A percentile compares a stretch with the other conserved stretches of the same genome.
These are phyloP conservation scores for Pluteus cervinus DNA, from an alignment of 768 basidiomycete genomes.

Conservation along the genomic window DNA sequence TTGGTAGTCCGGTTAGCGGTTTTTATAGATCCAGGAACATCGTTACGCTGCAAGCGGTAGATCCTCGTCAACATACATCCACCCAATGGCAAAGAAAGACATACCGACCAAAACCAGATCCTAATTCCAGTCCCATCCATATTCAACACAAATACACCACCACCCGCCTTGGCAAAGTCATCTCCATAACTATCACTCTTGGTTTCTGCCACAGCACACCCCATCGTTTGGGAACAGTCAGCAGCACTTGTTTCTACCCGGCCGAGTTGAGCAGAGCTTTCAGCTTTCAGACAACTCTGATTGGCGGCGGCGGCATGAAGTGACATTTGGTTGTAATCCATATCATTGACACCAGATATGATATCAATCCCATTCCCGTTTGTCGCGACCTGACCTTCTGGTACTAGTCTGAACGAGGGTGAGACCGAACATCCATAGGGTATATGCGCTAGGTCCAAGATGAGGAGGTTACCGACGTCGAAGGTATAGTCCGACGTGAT, in stretches of 20 bases:
- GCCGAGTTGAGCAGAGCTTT: slow-evolving; percentile 25
- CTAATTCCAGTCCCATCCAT: too few species aligned
- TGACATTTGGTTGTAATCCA: slow-evolving; percentile 47
- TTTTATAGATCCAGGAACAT: too few species aligned
- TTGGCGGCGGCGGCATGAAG: slow-evolving; percentile 42
- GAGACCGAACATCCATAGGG: slow-evolving; percentile 54
- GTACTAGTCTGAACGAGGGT: neutral
- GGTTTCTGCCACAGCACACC: slow-evolving; percentile 39
- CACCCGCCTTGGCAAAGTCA: slow-evolving; percentile 43
- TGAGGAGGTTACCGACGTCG: slow-evolving; percentile 33
- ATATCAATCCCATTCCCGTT: slow-evolving; percentile 1
- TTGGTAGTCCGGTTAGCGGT: too few species aligned
- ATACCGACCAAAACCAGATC: slow-evolving; percentile 59
- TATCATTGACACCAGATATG: slow-evolving; percentile 51
- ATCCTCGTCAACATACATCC: too few species aligned
- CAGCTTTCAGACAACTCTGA: slow-evolving; percentile 29
- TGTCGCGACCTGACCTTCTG: neutral
- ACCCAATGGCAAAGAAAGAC: too few species aligned
- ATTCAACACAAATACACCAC: slow-evolving; percentile 56
- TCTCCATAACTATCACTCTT: slow-evolving; percentile 40
- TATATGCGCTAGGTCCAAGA: slow-evolving; percentile 37
- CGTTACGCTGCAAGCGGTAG: too few species aligned
- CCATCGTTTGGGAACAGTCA: slow-evolving; percentile 27
- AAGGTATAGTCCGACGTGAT: slow-evolving; percentile 38
- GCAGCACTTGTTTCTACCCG: slow-evolving; percentile 14